phyloP scores from a whole-genome alignment of 2,329 filamentous ascomycete species.

The Gnomoniopsis smithogilvyi region DNA sequence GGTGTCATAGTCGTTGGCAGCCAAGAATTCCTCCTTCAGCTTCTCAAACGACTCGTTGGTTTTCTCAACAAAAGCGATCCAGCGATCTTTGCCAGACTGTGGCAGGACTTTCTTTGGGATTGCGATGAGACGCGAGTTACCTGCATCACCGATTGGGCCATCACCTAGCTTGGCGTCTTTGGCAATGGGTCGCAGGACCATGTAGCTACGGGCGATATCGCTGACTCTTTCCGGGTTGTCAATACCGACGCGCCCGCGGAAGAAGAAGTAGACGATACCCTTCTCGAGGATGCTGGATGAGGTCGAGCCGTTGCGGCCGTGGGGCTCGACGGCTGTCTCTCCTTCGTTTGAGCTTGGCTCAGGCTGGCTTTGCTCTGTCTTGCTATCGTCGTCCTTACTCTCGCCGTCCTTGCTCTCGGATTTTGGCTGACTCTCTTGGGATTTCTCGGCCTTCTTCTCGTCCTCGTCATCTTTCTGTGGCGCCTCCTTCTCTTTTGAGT shows the following conservation, averaged over 20 bases:
- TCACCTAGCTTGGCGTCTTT: constrained; percentile 64
- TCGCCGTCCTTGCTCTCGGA: neutral
- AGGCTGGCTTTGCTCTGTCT: constrained; percentile 2
- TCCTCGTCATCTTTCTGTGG: constrained; percentile 22
- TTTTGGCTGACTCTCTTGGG: constrained; percentile 20
- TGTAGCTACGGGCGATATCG: constrained; percentile 75
- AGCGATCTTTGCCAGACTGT: constrained; percentile 62
- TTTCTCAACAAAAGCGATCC: constrained; percentile 84
- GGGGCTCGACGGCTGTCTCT: constrained; percentile 26
- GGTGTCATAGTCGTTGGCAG: constrained; percentile 66
- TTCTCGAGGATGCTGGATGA: constrained; percentile 71
- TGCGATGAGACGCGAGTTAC: constrained; percentile 69
- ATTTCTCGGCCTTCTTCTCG: constrained; percentile 21
- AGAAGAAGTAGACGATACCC: constrained; percentile 89
- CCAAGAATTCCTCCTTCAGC: constrained; percentile 70
- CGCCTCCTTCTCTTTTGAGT: constrained; percentile 17
- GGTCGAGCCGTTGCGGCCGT: constrained; percentile 30
- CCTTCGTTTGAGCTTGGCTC: constrained; percentile 15
- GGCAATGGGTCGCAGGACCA: constrained; percentile 72
- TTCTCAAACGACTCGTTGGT: constrained; percentile 60
- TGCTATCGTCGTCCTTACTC: constrained; percentile 18
- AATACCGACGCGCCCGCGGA: constrained; percentile 71
- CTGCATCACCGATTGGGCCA: constrained; percentile 43
- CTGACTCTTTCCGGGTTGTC: constrained; percentile 65
- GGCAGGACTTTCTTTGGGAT: constrained; percentile 85